Conservation (phyloP, 2,329 filamentous ascomycete genomes). For the Colletotrichum spaethianum region DNA sequence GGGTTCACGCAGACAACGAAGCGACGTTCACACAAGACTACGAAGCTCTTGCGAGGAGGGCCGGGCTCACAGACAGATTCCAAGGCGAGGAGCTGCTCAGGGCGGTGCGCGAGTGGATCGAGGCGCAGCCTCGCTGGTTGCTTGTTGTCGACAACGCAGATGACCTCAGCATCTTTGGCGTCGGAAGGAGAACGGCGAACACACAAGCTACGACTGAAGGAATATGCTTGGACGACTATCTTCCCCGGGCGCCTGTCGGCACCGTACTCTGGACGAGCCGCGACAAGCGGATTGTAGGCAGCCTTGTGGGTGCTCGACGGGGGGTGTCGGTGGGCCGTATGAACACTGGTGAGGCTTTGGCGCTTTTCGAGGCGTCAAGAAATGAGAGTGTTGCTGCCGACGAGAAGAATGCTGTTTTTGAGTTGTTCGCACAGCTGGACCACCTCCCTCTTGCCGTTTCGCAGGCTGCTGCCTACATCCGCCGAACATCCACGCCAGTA, state of each 20-base stretch:
- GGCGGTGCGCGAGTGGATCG: conserved; percentile 41
- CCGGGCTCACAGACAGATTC: background rate
- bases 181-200: conserved; percentile 3
- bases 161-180: conserved; percentile 48
- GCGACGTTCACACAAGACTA: too few relatives aligned
- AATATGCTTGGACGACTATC: background rate
- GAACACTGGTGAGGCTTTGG: background rate
- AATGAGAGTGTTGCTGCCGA: background rate
- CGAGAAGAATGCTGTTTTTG: background rate
- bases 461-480: background rate
- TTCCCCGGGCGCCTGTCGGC: background rate
- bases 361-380: background rate
- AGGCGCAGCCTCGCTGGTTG: conserved; percentile 46
- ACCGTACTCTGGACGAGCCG: background rate
- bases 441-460: background rate
- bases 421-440: background rate
- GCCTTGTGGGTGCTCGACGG: background rate
- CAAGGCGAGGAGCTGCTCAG: background rate
- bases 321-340: background rate
- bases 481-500: too few relatives aligned
- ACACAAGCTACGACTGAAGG: background rate
- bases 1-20: too few relatives aligned
- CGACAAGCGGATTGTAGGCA: background rate
- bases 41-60: background rate
- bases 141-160: conserved; percentile 54